Evolutionary conservation across 1,284 basidiomycete genomes (phyloP), one percentile per base, ranked within the genome.

Genomic region (Moesziomyces aphidis): DNA sequence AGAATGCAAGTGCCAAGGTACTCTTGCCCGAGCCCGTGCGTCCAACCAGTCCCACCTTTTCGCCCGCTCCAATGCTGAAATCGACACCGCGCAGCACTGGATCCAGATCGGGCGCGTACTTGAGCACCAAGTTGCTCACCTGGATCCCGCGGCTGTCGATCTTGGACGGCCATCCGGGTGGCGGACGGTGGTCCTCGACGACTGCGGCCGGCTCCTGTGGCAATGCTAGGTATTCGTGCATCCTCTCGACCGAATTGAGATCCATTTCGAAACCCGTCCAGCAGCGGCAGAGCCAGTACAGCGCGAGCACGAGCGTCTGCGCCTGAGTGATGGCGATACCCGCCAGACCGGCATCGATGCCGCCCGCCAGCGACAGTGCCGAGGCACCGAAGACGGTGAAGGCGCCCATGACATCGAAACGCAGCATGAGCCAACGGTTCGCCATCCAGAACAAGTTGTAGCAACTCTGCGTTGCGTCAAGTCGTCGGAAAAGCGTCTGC

Each of bases 1-100:
- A 77, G 56, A 80, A 74, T 0, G 74, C 67, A 6, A 65, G 53
- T 9, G 76, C 73, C 19, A 81, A 55, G 15, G 85, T 85, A 11
- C 80, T 83, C 69, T 86, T 86, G 26, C 86, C 86, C 23, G 79
- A 83, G 39, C 87, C 87, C 0, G 88, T 88, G 17, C 87, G 85
- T 9, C 92, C 95, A 5, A 97, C 89, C 64, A 97, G 91, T 23
- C 95, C 96, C 59, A 96, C 89, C 85, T 93, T 92, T 82, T 92
- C 89, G 2, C 92, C 91, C 5, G 91, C 87, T 59, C 86, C 82
- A 43, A 89, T 86, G 6, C 77, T 83, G 73, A 89, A 88, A 8
- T 84, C 83, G 10, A 89, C 85, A 26, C 83, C 82, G 52, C 86
- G 85, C 13, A 89, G 83, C 1, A 88, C 88, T 1, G 87, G 86